These are phyloP conservation scores for Diaporthe nobilis DNA, from an alignment of 2,329 filamentous ascomycete species.

Conservation along the genomic window DNA sequence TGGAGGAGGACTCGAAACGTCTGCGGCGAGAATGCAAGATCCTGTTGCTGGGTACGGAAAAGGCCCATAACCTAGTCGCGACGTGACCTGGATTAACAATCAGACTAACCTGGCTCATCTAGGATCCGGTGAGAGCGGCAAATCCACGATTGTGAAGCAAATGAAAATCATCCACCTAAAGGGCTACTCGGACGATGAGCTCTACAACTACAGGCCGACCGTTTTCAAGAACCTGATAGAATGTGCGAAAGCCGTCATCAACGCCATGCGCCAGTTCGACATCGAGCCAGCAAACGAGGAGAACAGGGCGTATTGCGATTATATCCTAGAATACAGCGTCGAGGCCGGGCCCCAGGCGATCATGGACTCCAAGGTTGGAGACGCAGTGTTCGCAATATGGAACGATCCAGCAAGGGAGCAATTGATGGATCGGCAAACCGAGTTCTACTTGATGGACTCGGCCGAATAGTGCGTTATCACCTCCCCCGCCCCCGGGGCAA, in stretches of 20 bases:
- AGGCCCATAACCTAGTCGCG: background rate
- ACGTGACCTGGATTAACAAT: background rate
- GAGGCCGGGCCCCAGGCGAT: conserved; percentile 91
- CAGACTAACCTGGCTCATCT: conserved; percentile 41
- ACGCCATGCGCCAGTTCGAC: conserved; percentile 91
- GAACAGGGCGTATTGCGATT: conserved; percentile 82
- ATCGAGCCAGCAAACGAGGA: conserved; percentile 81
- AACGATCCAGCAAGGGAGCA: conserved; percentile 86
- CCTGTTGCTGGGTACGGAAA: conserved; percentile 83
- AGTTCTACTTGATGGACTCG: conserved; percentile 99
- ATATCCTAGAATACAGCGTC: conserved; percentile 87
- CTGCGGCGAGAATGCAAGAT: conserved; percentile 99
- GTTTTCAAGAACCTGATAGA: conserved; percentile 99
- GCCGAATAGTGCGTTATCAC: conserved; percentile 86
- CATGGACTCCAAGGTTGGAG: conserved; percentile 84
- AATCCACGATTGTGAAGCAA: conserved; percentile 99
- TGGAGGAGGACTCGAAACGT: conserved; percentile 95
- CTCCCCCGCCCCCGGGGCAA: background rate
- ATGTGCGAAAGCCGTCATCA: conserved; percentile 93
- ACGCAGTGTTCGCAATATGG: conserved; percentile 90
- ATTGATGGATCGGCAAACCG: conserved; percentile 93
- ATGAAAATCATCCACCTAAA: conserved; percentile 99
- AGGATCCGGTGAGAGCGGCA: conserved; percentile 99
- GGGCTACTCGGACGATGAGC: conserved; percentile 94
- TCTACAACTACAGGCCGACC: conserved; percentile 93